Conservation (phyloP, 2,329 filamentous ascomycete species). For the Gliomastix tumulicola region DNA sequence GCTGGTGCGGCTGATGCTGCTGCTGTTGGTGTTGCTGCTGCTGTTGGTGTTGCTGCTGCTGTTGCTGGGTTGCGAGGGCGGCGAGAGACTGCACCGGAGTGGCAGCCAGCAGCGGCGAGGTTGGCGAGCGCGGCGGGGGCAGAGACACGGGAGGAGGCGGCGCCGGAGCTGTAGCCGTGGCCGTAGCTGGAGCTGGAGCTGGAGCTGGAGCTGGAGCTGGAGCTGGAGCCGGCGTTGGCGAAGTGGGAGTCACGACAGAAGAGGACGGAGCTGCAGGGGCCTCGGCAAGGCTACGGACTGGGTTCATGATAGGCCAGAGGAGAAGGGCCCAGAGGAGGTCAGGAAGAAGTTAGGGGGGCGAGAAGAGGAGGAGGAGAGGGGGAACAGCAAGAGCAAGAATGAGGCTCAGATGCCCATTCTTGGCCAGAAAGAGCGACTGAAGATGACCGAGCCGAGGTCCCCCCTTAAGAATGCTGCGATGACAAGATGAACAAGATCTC, state of each 20-base stretch:
- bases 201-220: background rate
- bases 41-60: slow-evolving; percentile 5
- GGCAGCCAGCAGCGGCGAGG: too few species aligned
- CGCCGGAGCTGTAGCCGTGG: slow-evolving; percentile 2
- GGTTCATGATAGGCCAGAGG: slow-evolving; percentile 21
- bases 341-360: background rate
- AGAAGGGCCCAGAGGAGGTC: background rate
- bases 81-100: slow-evolving; percentile 5
- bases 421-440: background rate
- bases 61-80: slow-evolving; percentile 4
- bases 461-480: too few species aligned
- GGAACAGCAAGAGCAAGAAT: background rate
- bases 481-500: too few species aligned
- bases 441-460: background rate
- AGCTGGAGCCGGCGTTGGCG: slow-evolving; percentile 6
- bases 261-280: slow-evolving; percentile 16
- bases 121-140: slow-evolving; percentile 10
- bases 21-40: slow-evolving; percentile 5
- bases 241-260: slow-evolving; percentile 13
- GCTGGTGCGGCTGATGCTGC: slow-evolving; percentile 4
- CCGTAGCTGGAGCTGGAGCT: slow-evolving; percentile 7
- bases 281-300: slow-evolving; percentile 28
- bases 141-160: slow-evolving; percentile 15
- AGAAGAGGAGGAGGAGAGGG: background rate
- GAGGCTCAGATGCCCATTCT: background rate